Evolutionary conservation across 441 rosid genomes (phyloP), one percentile per base, ranked within the genome.

Genomic region (Pelargonium fulgidum): DNA sequence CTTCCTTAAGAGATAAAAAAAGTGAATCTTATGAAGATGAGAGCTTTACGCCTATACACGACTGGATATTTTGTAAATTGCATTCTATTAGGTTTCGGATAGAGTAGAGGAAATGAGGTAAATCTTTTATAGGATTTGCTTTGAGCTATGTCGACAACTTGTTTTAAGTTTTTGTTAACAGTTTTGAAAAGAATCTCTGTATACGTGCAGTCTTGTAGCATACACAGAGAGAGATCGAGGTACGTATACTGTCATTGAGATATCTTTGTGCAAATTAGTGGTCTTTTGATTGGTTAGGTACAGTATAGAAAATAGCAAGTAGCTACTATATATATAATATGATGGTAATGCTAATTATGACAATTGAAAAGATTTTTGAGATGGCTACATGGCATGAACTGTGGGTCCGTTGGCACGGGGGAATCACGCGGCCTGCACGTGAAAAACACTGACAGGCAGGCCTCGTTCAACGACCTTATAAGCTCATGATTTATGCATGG

Each of bases 401-500:
- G n/a, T 14, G 59, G 59, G 59, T 52, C 59, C 20, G n/a, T 52
- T 52, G 59, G 59, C 59, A n/a, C 6, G 8, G 7, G 45, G 10
- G 10, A 1, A 6, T 9, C 45, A 41, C 45, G 45, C 7, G 59
- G 59, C 3, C 59, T n/a, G 59, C 59, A 52, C 59, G 59, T 52
- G 59, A 52, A 52, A 41, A 41, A 41, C 7, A 4, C 10, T 9
- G 45, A 26, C 1, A 52, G 59, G 59, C 20, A 52, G 59, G 8
- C 20, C 45, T 41, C 45, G 45, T 52, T 4, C 59, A 14, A 52
- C 14, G 59, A 52, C 59, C 54, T 12, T 48, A 48, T 52, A n/a
- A 52, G 59, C 14, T 52, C 59, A 52, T 14, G 20, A 52, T 52
- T 52, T 52, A n/a, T 52, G 59, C 59, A 52, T 52, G 59, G 19